These are phyloP conservation scores for Rutstroemia sp. DNA, from an alignment of 2,329 filamentous ascomycete species.

Conservation along the genomic window DNA sequence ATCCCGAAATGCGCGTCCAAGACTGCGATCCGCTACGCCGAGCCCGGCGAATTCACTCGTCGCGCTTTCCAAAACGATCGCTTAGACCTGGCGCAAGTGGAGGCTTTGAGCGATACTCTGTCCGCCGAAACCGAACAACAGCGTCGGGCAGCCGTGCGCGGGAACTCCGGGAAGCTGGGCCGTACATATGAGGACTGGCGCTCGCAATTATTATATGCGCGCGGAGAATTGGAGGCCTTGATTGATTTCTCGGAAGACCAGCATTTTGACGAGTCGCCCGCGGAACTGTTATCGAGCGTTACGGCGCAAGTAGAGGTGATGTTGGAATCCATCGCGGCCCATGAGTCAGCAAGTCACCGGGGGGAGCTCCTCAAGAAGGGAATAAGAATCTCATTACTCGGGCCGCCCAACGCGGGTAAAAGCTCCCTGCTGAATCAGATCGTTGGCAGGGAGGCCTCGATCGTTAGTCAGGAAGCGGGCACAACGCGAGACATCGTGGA, in stretches of 20 bases:
- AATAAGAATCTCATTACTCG: constrained; percentile 78
- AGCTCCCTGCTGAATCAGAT: constrained; percentile 87
- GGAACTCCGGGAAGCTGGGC: constrained; percentile 62
- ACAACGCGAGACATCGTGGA: constrained; percentile 94
- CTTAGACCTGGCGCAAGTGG: constrained; percentile 78
- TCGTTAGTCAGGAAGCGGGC: constrained; percentile 86
- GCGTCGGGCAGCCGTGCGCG: constrained; percentile 75
- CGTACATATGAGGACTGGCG: constrained; percentile 80
- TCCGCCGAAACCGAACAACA: constrained; percentile 84
- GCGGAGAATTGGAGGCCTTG: constrained; percentile 87
- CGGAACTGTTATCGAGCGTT: constrained; percentile 64
- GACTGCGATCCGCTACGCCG: constrained; percentile 67
- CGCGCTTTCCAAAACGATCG: constrained; percentile 84
- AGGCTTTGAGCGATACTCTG: constrained; percentile 55
- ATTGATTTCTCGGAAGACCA: constrained; percentile 98
- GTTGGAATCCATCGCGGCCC: constrained; percentile 53
- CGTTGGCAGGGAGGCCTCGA: constrained; percentile 87
- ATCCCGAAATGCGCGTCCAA: constrained; percentile 48
- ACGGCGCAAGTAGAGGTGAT: constrained; percentile 55
- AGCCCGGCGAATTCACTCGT: constrained; percentile 91
- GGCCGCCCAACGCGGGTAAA: constrained; percentile 91
- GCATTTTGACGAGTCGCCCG: constrained; percentile 84
- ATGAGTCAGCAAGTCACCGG: constrained; percentile 70
- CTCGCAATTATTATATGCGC: constrained; percentile 64
- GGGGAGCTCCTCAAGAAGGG: constrained; percentile 80